A percentile compares a stretch with the other conserved stretches of the same genome.
These are phyloP conservation scores for Thermomyces lanuginosus DNA, from an alignment of 2,329 filamentous ascomycete genomes.

Conservation along the genomic window DNA sequence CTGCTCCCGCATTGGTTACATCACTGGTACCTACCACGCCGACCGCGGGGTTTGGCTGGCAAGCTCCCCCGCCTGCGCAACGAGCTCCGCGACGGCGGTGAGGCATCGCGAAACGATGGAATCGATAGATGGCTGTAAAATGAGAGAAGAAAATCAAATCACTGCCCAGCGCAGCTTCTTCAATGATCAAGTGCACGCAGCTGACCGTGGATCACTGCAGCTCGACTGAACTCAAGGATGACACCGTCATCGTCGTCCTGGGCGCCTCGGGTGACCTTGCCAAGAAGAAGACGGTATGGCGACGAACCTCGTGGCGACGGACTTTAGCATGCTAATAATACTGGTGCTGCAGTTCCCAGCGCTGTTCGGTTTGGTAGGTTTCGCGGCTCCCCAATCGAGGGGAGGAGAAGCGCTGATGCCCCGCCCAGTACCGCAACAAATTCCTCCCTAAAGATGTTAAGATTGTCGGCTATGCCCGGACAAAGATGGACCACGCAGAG, in stretches of 20 bases:
- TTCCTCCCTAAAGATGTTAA: constrained; percentile 92
- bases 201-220: too few species aligned
- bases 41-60: constrained; percentile 2
- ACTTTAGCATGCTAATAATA: constrained; percentile 10
- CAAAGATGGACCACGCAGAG: constrained; percentile 97
- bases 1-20: constrained; percentile 19
- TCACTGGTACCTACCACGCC: constrained; percentile 12
- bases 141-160: too few species aligned
- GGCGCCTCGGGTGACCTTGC: constrained; percentile 94
- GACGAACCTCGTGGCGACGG: constrained; percentile 2
- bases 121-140: too few species aligned
- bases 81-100: too few species aligned
- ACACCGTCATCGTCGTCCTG: constrained; percentile 91
- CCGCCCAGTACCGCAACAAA: constrained; percentile 86
- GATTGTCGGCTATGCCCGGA: constrained; percentile 97
- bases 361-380: constrained; percentile 85
- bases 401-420: constrained; percentile 8
- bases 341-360: constrained; percentile 59
- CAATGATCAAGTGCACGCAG: too few species aligned
- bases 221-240: constrained; percentile 89
- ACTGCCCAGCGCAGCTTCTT: too few species aligned
- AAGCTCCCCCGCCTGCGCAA: neutral
- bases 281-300: constrained; percentile 94
- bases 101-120: too few species aligned
- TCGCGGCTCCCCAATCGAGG: neutral